Percentiles rank a stretch among this genome's conserved stretches.
These are phyloP conservation scores for Russula sp. DNA, from an alignment of 768 basidiomycete species.

Conservation along the genomic window DNA sequence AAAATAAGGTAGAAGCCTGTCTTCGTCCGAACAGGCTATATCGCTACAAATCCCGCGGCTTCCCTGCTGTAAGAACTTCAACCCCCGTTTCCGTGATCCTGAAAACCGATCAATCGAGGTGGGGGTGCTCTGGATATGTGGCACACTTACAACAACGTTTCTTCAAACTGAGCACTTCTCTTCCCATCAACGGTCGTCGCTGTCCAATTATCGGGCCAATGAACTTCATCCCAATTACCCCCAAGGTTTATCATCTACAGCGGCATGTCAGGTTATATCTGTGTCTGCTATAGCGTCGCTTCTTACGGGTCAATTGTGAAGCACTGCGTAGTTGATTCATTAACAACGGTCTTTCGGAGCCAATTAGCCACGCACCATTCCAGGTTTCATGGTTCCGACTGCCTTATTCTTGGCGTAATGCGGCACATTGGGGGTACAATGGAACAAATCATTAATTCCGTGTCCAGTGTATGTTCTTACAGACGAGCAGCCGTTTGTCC, in stretches of 20 bases:
- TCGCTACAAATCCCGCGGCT: constrained; percentile 36
- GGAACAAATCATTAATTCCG: constrained; percentile 85
- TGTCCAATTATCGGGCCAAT: constrained; percentile 97
- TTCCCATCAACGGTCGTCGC: constrained; percentile 90
- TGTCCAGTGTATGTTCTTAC: constrained; percentile 92
- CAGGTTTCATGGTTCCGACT: constrained; percentile 88
- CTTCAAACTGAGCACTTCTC: constrained; percentile 94
- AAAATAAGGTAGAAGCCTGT: constrained; percentile 23
- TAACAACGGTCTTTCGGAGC: constrained; percentile 8
- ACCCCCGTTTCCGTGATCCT: constrained; percentile 91
- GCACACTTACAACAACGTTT: constrained; percentile 80
- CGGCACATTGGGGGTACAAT: constrained; percentile 80
- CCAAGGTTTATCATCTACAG: constrained; percentile 91
- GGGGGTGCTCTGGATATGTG: constrained; percentile 9
- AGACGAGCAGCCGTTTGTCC: constrained; percentile 79
- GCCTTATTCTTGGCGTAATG: constrained; percentile 96
- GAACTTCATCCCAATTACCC: constrained; percentile 66
- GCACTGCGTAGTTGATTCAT: constrained; percentile 33
- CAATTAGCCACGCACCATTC: constrained; percentile 68
- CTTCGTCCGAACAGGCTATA: constrained; percentile 25
- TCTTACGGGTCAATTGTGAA: constrained; percentile 81
- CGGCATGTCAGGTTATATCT: constrained; percentile 22
- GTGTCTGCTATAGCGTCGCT: constrained; percentile 9
- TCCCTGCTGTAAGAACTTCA: constrained; percentile 75
- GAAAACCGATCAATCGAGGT: constrained; percentile 29